Conservation (phyloP, 352 stramenopile species). For the Pythium plurisporium region DNA sequence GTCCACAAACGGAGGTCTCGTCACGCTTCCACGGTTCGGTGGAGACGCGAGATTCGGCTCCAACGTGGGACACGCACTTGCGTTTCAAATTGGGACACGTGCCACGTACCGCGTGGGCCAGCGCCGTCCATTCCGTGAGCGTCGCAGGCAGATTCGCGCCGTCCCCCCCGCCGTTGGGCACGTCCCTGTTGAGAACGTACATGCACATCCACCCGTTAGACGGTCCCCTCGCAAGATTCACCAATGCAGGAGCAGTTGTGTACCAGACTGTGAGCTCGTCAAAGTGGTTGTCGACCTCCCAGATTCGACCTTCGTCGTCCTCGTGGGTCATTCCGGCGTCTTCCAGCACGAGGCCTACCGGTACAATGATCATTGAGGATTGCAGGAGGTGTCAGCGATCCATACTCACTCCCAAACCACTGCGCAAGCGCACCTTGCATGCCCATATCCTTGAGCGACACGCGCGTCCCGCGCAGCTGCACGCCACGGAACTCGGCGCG, state of each 20-base stretch:
- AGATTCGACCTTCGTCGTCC: constrained; percentile 61
- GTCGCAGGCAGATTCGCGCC: constrained; percentile 46
- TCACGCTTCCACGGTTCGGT: too few species aligned
- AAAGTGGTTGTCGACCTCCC: constrained; percentile 78
- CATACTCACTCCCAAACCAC: too few species aligned
- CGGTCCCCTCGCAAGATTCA: too few species aligned
- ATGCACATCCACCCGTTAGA: too few species aligned
- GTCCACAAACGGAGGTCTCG: too few species aligned
- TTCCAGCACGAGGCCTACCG: constrained; percentile 60
- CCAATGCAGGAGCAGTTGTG: constrained; percentile 10
- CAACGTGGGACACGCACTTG: constrained; percentile 13
- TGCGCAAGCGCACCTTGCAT: constrained; percentile 41
- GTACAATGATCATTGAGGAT: too few species aligned
- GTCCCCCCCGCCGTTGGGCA: constrained; percentile 47
- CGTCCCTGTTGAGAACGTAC: constrained; percentile 48
- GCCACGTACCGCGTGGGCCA: constrained; percentile 55
- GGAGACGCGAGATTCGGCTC: too few species aligned
- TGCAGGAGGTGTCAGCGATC: too few species aligned
- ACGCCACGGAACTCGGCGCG: constrained; percentile 65
- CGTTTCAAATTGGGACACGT: not conserved
- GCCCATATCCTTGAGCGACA: constrained; percentile 34
- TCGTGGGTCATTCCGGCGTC: constrained; percentile 50
- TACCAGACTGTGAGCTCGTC: constrained; percentile 67
- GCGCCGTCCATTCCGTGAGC: constrained; percentile 47
- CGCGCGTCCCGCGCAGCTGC: constrained; percentile 48